These are phyloP conservation scores for Trichoderma sp. DNA, from an alignment of 2,329 filamentous ascomycete genomes.

Conservation along the genomic window DNA sequence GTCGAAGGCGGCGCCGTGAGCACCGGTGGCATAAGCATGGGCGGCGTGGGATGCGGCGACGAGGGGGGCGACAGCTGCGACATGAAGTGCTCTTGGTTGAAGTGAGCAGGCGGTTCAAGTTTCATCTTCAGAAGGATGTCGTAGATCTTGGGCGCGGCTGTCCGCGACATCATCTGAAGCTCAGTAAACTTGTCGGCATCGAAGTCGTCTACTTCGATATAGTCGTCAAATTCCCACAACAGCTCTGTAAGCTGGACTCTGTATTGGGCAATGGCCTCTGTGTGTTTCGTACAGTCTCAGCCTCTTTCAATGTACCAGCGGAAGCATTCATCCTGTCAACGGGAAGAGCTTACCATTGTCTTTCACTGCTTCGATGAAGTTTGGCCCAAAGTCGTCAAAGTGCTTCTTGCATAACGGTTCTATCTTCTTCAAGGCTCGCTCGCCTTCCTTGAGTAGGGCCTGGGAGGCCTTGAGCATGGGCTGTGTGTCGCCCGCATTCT, in stretches of 20 bases:
- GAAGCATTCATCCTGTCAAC: not conserved
- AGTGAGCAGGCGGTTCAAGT: constrained; percentile 44
- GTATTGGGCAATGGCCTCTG: constrained; percentile 55
- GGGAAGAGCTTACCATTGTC: constrained; percentile 53
- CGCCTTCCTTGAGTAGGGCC: constrained; percentile 51
- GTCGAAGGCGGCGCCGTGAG: constrained; percentile 19
- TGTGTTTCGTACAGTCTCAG: not conserved
- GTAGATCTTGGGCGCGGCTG: constrained; percentile 51
- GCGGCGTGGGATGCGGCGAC: constrained; percentile 30
- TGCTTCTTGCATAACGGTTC: constrained; percentile 55
- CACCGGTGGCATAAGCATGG: constrained; percentile 19
- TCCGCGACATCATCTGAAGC: constrained; percentile 52
- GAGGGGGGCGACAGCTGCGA: constrained; percentile 37
- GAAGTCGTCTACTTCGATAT: constrained; percentile 52
- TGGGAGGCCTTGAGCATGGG: constrained; percentile 55
- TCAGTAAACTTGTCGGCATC: constrained; percentile 54
- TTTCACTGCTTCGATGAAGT: constrained; percentile 55
- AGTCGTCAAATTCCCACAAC: constrained; percentile 62
- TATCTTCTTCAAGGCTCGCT: constrained; percentile 53
- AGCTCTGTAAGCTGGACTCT: constrained; percentile 53
- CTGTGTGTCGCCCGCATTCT: constrained; percentile 50
- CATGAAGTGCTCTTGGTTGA: constrained; percentile 37
- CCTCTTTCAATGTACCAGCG: not conserved
- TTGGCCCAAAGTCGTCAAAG: constrained; percentile 51
- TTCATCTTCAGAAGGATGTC: constrained; percentile 59